These are phyloP conservation scores for Trichoderma brevicompactum DNA, from an alignment of 2,329 filamentous ascomycete genomes.

Conservation along the genomic window DNA sequence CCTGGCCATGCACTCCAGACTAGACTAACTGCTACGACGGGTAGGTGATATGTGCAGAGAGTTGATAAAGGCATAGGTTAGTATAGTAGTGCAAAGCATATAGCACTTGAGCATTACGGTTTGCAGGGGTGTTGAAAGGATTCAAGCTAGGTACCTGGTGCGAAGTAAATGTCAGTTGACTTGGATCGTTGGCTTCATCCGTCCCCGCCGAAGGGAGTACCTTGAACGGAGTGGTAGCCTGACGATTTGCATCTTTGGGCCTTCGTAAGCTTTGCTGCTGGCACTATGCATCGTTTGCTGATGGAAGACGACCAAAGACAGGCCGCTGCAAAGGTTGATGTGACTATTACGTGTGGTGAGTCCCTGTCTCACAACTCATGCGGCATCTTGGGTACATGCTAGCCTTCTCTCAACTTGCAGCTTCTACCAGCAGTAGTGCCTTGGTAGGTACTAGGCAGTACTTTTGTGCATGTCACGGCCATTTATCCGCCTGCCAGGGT, in stretches of 20 bases:
- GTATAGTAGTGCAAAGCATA: too few relatives aligned
- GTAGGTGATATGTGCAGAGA: neutral
- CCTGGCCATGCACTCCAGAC: neutral
- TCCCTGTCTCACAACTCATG: neutral
- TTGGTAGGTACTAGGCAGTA: too few relatives aligned
- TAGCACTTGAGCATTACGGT: neutral
- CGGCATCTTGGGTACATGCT: too few relatives aligned
- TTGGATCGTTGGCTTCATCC: neutral
- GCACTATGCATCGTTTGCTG: too few relatives aligned
- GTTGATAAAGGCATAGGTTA: too few relatives aligned
- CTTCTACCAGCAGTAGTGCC: neutral
- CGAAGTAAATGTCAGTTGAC: neutral
- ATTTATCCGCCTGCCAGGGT: constrained; percentile 3
- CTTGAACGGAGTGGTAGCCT: too few relatives aligned
- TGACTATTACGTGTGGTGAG: neutral
- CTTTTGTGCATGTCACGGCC: neutral
- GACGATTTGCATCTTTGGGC: too few relatives aligned
- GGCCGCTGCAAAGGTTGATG: neutral
- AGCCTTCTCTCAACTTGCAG: neutral
- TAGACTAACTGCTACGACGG: neutral
- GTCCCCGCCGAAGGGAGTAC: neutral
- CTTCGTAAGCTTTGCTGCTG: too few relatives aligned
- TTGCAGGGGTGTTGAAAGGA: neutral
- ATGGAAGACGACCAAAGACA: neutral
- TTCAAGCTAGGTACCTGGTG: neutral